Evolutionary conservation across 1,284 basidiomycete genomes (phyloP), one percentile per base, ranked within the genome.

Genomic region (Austroboletus rostrupii): DNA sequence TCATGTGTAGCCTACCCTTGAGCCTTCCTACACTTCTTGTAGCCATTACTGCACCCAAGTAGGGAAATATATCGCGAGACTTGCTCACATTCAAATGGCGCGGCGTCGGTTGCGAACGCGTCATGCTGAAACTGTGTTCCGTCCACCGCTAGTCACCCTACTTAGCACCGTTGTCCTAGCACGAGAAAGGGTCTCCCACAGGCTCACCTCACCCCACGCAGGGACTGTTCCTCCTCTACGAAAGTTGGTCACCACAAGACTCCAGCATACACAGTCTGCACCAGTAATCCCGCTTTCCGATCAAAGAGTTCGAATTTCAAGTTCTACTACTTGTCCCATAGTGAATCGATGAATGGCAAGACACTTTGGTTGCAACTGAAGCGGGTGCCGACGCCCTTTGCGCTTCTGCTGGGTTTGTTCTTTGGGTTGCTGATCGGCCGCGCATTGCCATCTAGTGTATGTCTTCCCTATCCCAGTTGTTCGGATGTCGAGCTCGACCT

Each of bases 351-450:
- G 67, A 68, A 58, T 57, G 53, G 49, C 54, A 65, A 56, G 47
- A 26, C 47, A 37, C 12, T 53, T 6, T 69, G 66, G 62, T 13
- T 19, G 43, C 61, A 58, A 43, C 44, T 68, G 10, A 60, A 57
- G 38, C 70, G 73, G 43, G 64, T 81, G 29, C 77, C 81, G 11
- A 74, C 80, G 0, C 70, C 78, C 3, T 56, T 82, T 28, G 82
- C 81, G 6, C 64, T 90, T 38, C 66, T 77, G 42, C 64, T 90
- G 53, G 88, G 87, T 43, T 67, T 90, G 20, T 58, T 85, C 40
- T 67, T 85, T 40, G 87, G 87, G n/a, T 69, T 87, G 41, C 55
- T 85, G 41, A 68, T 89, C 45, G 77, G 85, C 14, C 73, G 78
- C 33, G 55, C 80, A 6, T 62, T 85, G 53, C 79, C 80, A 21